phyloP scores from a whole-genome alignment of 192 early-diverging fungal genomes.

The Rhizophagus sp. region DNA sequence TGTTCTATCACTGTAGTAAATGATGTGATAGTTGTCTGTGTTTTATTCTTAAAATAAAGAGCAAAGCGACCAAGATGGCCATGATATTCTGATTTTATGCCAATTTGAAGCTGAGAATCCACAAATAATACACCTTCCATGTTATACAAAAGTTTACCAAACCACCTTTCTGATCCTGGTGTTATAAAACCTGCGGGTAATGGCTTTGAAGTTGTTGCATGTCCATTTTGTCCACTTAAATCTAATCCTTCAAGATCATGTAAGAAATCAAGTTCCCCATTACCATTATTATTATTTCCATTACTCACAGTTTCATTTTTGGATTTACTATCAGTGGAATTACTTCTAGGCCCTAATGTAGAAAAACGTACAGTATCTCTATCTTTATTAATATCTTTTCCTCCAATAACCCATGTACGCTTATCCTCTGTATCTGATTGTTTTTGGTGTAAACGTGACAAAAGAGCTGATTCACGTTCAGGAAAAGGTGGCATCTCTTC shows the following conservation, averaged over 20 bases:
- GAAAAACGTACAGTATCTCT: constrained; percentile 41
- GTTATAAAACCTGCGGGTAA: constrained; percentile 48
- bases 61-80: constrained; percentile 85
- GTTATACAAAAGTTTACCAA: constrained; percentile 64
- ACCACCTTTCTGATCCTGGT: constrained; percentile 53
- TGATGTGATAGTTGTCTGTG: constrained; percentile 63
- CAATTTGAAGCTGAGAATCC: constrained; percentile 85
- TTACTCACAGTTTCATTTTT: constrained; percentile 29
- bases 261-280: background rate
- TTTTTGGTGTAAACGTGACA: constrained; percentile 81
- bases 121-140: constrained; percentile 92
- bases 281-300: constrained; percentile 31
- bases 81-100: constrained; percentile 93
- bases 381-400: constrained; percentile 76
- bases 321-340: constrained; percentile 36
- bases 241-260: background rate
- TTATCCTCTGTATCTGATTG: constrained; percentile 93
- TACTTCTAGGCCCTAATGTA: constrained; percentile 37
- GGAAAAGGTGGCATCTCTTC: constrained; percentile 99
- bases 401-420: constrained; percentile 92
- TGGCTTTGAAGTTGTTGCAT: constrained; percentile 19
- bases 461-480: constrained; percentile 87
- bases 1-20: constrained; percentile 58
- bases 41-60: constrained; percentile 91
- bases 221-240: background rate